Percentiles rank a stretch among this genome's conserved stretches.
These are phyloP conservation scores for Speleostelium caveatum DNA, from an alignment of 78 protist species.

Conservation along the genomic window DNA sequence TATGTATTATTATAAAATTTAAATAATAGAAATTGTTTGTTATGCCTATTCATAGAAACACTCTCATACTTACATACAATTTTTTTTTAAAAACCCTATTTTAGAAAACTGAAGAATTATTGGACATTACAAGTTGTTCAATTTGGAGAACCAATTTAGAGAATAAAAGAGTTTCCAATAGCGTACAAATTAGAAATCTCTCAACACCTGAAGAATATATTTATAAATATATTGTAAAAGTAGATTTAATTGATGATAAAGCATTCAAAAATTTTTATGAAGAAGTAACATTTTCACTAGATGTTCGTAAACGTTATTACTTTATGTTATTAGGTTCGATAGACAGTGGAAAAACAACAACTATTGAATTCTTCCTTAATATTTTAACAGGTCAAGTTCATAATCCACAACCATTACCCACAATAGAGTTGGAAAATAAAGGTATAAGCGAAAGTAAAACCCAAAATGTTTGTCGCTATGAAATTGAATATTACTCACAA, in stretches of 20 bases:
- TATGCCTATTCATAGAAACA: background rate
- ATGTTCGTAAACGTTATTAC: background rate
- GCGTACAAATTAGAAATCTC: background rate
- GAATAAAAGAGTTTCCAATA: background rate
- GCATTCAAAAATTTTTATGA: background rate
- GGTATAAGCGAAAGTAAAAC: slow-evolving; percentile 35
- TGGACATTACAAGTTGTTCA: background rate
- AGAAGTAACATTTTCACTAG: too few relatives aligned
- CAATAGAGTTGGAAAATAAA: background rate
- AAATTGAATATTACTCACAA: background rate
- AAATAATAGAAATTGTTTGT: background rate
- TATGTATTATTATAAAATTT: background rate
- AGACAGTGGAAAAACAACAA: slow-evolving; percentile 23
- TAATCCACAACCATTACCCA: background rate
- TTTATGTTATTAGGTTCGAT: background rate
- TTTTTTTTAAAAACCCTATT: too few relatives aligned
- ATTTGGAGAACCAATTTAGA: background rate
- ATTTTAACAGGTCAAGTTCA: slow-evolving; percentile 13
- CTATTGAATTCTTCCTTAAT: slow-evolving; percentile 11
- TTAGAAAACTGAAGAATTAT: background rate
- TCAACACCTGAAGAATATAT: background rate
- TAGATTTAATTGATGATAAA: background rate
- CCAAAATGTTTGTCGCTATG: slow-evolving; percentile 2
- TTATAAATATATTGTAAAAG: background rate
- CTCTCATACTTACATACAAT: background rate